These are phyloP conservation scores for Coniochaeta sp. DNA, from an alignment of 2,329 filamentous ascomycete genomes.

Conservation along the genomic window DNA sequence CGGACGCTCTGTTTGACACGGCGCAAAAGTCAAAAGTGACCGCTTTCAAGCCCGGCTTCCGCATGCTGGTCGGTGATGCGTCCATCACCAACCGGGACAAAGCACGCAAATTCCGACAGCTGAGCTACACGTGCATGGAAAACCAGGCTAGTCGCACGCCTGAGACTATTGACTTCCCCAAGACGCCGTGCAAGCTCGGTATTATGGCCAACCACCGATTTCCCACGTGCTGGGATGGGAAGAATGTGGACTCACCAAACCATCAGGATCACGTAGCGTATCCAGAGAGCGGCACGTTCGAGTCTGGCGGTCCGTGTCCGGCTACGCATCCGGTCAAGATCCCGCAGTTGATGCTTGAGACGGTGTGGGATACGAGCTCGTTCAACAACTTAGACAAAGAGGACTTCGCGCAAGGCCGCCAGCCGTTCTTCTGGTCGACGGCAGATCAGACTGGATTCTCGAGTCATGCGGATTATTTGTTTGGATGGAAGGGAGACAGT, in stretches of 20 bases:
- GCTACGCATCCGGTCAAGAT: conserved; percentile 30
- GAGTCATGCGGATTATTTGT: conserved; percentile 34
- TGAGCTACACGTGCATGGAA: conserved; percentile 31
- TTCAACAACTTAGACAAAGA: conserved; percentile 29
- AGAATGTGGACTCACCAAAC: conserved; percentile 36
- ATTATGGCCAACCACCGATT: conserved; percentile 38
- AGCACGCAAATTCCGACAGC: conserved; percentile 28
- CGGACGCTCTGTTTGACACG: conserved; percentile 28
- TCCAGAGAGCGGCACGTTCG: conserved; percentile 31
- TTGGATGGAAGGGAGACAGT: conserved; percentile 33
- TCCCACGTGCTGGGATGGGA: conserved; percentile 46
- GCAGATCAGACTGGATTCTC: conserved; percentile 27
- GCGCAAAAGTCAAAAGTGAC: conserved; percentile 29
- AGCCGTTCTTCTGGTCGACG: conserved; percentile 33
- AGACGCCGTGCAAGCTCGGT: conserved; percentile 28
- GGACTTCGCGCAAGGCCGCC: conserved; percentile 25
- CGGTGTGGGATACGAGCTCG: conserved; percentile 17
- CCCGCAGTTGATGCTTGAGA: conserved; percentile 37
- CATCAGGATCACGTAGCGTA: conserved; percentile 38
- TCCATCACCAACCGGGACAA: conserved; percentile 23
- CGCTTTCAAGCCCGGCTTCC: conserved; percentile 39
- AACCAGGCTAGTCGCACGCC: conserved; percentile 27
- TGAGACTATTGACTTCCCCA: conserved; percentile 30
- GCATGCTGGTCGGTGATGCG: conserved; percentile 38
- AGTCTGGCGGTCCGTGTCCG: conserved; percentile 35